These are phyloP conservation scores for Tricholoma matsutake DNA, from an alignment of 768 basidiomycete genomes.

Conservation along the genomic window DNA sequence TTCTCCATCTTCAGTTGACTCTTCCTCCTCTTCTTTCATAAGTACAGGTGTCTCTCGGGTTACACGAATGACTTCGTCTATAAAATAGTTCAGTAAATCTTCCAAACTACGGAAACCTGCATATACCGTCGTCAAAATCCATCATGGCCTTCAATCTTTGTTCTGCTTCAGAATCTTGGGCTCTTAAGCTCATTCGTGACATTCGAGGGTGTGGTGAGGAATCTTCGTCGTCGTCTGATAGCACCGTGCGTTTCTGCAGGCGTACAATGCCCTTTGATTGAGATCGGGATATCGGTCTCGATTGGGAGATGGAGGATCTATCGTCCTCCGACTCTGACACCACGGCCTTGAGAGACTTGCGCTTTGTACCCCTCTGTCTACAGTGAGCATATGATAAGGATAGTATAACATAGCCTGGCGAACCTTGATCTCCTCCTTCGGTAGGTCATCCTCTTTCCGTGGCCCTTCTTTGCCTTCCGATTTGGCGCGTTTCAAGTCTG, in stretches of 20 bases:
- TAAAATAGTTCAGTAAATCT: not conserved
- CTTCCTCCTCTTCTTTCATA: conserved; percentile 19
- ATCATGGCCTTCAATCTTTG: conserved; percentile 58
- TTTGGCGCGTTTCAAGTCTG: conserved; percentile 8
- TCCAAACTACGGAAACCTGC: conserved; percentile 6
- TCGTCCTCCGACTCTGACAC: conserved; percentile 29
- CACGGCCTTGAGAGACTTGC: conserved; percentile 38
- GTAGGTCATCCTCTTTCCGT: conserved; percentile 4
- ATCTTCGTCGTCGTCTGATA: conserved; percentile 62
- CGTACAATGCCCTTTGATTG: conserved; percentile 24
- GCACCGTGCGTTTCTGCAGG: conserved; percentile 44
- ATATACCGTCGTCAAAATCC: conserved; percentile 76
- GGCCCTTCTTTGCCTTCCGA: conserved; percentile 16
- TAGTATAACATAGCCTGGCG: not conserved
- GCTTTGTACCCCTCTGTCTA: conserved; percentile 37
- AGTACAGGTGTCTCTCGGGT: conserved; percentile 18
- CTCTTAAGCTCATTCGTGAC: conserved; percentile 27
- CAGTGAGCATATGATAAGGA: not conserved
- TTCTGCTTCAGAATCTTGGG: conserved; percentile 39
- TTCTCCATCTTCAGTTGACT: conserved; percentile 24
- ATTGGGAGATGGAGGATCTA: conserved; percentile 3
- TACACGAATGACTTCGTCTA: conserved; percentile 32
- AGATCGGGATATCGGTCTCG: conserved; percentile 1
- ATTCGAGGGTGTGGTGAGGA: conserved; percentile 31
- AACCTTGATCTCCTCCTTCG: conserved; percentile 7